Evolutionary conservation across 495 filamentous ascomycete genomes (phyloP).

Genomic region (Neohortaea acidophila): DNA sequence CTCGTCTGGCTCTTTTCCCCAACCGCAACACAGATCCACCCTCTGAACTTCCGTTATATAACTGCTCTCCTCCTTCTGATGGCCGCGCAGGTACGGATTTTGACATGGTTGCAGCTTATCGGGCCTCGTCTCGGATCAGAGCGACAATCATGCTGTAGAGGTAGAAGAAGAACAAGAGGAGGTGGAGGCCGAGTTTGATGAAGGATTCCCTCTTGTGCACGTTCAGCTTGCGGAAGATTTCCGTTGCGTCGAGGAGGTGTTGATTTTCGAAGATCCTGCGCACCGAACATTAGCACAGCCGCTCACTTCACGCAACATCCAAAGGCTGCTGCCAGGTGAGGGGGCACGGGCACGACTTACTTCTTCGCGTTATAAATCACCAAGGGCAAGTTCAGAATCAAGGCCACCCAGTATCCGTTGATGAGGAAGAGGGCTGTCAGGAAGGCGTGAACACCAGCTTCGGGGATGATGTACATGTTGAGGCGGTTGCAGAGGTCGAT

Average conservation of each 20-base stretch:
- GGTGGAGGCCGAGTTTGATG: constrained; percentile 96
- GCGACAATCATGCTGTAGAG: constrained; percentile 99
- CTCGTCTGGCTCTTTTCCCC: too few species aligned
- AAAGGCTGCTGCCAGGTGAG: not conserved
- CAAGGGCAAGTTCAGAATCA: constrained; percentile 83
- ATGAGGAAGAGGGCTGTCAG: constrained; percentile 89
- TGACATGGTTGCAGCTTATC: constrained; percentile 34
- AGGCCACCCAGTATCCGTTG: constrained; percentile 96
- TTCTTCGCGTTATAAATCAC: constrained; percentile 94
- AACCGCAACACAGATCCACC: too few species aligned
- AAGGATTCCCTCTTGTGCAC: constrained; percentile 99
- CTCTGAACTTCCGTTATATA: too few species aligned
- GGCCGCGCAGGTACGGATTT: not conserved
- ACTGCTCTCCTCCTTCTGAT: too few species aligned
- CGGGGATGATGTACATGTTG: constrained; percentile 98
- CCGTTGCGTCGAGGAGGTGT: constrained; percentile 91
- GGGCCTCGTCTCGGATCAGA: constrained; percentile 84
- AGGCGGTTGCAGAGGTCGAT: constrained; percentile 99
- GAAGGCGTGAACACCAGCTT: constrained; percentile 93
- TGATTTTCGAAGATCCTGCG: constrained; percentile 87
- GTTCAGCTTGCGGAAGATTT: constrained; percentile 98
- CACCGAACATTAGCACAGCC: not conserved
- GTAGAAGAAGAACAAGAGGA: constrained; percentile 99
- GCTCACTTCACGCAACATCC: not conserved
- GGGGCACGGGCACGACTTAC: constrained; percentile 37